A percentile compares a stretch with the other conserved stretches of the same genome.
Evolutionary conservation across 257 asterid species (phyloP).

Genomic region (Solanum lycopersicoides): DNA sequence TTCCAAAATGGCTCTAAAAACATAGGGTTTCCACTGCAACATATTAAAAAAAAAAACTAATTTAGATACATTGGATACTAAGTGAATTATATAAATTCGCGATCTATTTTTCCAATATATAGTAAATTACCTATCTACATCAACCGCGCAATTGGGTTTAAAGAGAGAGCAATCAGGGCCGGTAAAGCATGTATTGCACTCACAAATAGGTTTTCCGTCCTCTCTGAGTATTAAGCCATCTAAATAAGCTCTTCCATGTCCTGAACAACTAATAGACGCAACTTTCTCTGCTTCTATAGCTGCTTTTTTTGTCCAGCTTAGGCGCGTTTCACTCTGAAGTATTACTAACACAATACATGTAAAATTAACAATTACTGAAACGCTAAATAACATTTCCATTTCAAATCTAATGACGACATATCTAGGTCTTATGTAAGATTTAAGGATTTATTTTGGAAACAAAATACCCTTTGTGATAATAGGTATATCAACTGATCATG

Average conservation of each 20-base stretch:
- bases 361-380: not conserved
- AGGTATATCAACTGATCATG: not conserved
- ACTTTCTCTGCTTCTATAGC: conserved; percentile 58
- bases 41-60: too few species aligned
- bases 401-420: not conserved
- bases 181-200: conserved; percentile 51
- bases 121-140: conserved; percentile 34
- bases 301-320: conserved; percentile 45
- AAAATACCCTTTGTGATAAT: not conserved
- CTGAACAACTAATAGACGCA: conserved; percentile 39
- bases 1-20: conserved; percentile 24
- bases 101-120: too few species aligned
- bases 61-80: not conserved
- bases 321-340: not conserved
- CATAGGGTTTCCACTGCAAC: conserved; percentile 30
- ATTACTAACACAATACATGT: not conserved
- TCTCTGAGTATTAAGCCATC: conserved; percentile 21
- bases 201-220: conserved; percentile 38
- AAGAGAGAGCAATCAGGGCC: conserved; percentile 44
- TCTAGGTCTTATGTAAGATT: not conserved
- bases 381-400: not conserved
- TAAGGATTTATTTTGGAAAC: not conserved
- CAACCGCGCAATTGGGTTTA: conserved; percentile 27
- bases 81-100: too few species aligned
- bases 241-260: conserved; percentile 55